Base-by-base conservation (phyloP, 805 yeast species). In the Ogataea dorogensis region DNA sequence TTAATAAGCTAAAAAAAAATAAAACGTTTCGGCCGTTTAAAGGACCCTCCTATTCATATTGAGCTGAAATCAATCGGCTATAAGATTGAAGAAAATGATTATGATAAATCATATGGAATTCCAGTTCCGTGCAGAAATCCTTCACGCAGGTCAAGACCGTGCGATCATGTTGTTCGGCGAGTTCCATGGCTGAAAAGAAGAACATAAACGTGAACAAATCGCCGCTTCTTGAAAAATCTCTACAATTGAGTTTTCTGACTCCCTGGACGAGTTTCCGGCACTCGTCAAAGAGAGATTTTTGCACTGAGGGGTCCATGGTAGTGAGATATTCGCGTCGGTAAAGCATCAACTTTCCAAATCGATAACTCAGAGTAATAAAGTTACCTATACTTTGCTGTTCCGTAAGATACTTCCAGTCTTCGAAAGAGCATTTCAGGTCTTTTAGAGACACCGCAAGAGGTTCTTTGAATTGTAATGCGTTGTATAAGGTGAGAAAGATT, bases 401-500 rank as follows among this genome's bases (percentile, higher is more conserved):
- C 17, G 50, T 42, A 16, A 56, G 38, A 36, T 56, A 50, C 19
- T 43, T 33, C 61, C 61, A 56, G 31, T 54, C 58, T 4, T 37
- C 26, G 28, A 45, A 47, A 2, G 52, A 39, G 4, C 49, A 42
- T 13, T 43, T 42, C n/a, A 56, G 32, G 11, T 56, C 59, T 31
- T 43, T 49, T 16, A 45, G 24, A 10, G 56, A 49, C 5, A 35
- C 36, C 2, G 38, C 47, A n/a, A 56, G 27, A 7, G 47, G 31
- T 31, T 56, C 61, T 16, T 54, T 47, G 24, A 50, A 52, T 46
- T 79, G 82, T 19, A 79, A 64, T 53, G 70, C 79, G 44, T 75
- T 77, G 59, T 81, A 80, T 1, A 79, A 59, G n/a, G 77, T 66
- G 23, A 75, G 58, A 28, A 78, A 68, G 11, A 81, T 64, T 4